Evolutionary conservation across 768 basidiomycete species (phyloP), one percentile per base, ranked within the genome.

Genomic region (Tulasnella calospora): DNA sequence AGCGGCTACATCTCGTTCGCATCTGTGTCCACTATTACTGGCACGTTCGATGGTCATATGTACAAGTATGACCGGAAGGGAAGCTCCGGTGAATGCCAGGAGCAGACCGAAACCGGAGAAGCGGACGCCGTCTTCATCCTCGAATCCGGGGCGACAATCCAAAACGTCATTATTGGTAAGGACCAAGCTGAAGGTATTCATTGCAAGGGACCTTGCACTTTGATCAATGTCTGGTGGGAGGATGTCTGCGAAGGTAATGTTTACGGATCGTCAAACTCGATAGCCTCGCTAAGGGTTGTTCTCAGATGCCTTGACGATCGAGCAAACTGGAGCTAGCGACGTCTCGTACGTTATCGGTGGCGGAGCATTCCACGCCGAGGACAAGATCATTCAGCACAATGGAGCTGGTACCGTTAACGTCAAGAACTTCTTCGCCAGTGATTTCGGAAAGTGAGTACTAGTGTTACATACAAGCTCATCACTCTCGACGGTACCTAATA

Each of bases 351-450:
- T 79, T 72, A 67, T 74, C 36, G 78, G 78, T 30, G 78, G 78
- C 13, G 78, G 78, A 33, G 73, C 78, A 15, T 71, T 71, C 67
- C 38, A 74, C 35, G 78, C 78, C 17, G 73, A 74, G 12, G 78
- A 79, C 78, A 79, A 79, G 78, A 73, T 79, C 55, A 72, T 79
- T 17, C 78, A 79, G 73, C 78, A 79, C 35, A 79, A 79, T 57
- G 36, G 71, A 5, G 46, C 38, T 40, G 71, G 71, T 9, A 73
- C 71, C 35, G 46, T 73, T 27, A 40, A 41, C 40, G 36, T 73
- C 71, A 41, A 40, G 71, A 73, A 73, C 36, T 73, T 73, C 71
- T 73, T 67, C 33, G 71, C 71, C 13, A 73, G 46, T 12, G 71
- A 73, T 33, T 73, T 73, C 46, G 71, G 71, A 73, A 73, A 73